Percentiles rank a stretch among this genome's conserved stretches.
Evolutionary conservation across 768 basidiomycete genomes (phyloP).

Genomic region (Hygrophorus pudorinus): DNA sequence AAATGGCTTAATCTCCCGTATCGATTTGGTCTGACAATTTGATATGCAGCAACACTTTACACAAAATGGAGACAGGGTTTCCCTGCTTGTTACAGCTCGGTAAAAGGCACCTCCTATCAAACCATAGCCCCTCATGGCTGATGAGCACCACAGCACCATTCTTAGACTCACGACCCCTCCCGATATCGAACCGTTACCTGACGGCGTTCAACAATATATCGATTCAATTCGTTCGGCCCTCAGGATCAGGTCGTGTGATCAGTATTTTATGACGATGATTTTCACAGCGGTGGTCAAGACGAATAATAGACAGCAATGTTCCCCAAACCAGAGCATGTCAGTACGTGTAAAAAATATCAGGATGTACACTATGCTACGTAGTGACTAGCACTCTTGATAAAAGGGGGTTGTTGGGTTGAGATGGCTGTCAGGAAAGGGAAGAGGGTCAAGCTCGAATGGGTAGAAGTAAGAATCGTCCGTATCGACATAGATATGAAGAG

Average conservation of each 20-base stretch:
- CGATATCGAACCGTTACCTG: slow-evolving; percentile 37
- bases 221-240: slow-evolving; percentile 35
- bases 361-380: slow-evolving; percentile 16
- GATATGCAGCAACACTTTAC: slow-evolving; percentile 38
- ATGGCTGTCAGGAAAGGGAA: slow-evolving; percentile 54
- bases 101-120: slow-evolving; percentile 19
- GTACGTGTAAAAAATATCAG: slow-evolving; percentile 10
- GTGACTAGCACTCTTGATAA: slow-evolving; percentile 56
- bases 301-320: slow-evolving; percentile 13
- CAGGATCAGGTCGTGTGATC: neutral
- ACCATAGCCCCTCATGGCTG: slow-evolving; percentile 5
- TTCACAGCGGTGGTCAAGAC: neutral
- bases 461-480: slow-evolving; percentile 49
- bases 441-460: slow-evolving; percentile 59
- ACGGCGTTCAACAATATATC: slow-evolving; percentile 63
- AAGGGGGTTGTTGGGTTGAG: slow-evolving; percentile 36
- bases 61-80: slow-evolving; percentile 37
- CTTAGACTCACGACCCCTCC: slow-evolving; percentile 38
- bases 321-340: no score
- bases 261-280: neutral
- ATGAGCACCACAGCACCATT: slow-evolving; percentile 32
- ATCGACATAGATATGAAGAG: slow-evolving; percentile 48
- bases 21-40: neutral
- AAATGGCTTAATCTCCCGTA: slow-evolving; percentile 5
- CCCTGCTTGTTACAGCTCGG: slow-evolving; percentile 48